A percentile compares a stretch with the other conserved stretches of the same genome.
phyloP scores from a whole-genome alignment of 139 green algal genomes.

The Closterium sp. region DNA sequence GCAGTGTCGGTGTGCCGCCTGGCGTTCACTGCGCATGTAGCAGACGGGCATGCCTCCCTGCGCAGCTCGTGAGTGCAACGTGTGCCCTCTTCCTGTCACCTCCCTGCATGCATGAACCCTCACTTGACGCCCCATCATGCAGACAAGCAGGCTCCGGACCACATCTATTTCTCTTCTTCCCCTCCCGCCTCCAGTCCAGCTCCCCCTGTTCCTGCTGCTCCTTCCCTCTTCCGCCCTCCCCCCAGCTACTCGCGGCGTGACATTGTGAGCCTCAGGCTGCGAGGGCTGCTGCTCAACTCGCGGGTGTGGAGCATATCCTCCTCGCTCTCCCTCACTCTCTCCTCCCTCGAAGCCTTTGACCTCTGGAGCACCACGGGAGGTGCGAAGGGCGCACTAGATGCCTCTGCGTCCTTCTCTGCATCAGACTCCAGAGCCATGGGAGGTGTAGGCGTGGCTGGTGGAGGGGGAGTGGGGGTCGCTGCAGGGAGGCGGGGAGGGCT shows the following conservation, averaged over 20 bases:
- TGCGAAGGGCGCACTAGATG: not conserved
- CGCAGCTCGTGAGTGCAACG: not conserved
- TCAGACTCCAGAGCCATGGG: not conserved
- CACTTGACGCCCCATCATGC: not conserved
- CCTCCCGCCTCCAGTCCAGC: too few relatives aligned
- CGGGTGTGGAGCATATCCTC: not conserved
- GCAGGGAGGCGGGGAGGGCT: not conserved
- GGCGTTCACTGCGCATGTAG: not conserved
- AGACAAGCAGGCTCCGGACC: too few relatives aligned
- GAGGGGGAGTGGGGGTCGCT: too few relatives aligned
- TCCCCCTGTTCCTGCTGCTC: not conserved
- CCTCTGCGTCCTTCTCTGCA: not conserved
- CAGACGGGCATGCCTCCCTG: not conserved
- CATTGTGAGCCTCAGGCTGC: not conserved
- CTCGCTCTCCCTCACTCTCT: not conserved
- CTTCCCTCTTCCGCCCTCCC: not conserved
- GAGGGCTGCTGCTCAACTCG: not conserved
- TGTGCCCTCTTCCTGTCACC: not conserved
- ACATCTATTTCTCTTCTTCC: not conserved
- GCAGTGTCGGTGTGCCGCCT: not conserved
- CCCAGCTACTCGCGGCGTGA: not conserved
- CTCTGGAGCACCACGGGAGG: not conserved
- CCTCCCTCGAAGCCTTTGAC: not conserved
- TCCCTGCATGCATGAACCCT: not conserved
- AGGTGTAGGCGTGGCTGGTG: not conserved